Conservation (phyloP, 1,284 basidiomycete species). For the Hymenochaete sp. region DNA sequence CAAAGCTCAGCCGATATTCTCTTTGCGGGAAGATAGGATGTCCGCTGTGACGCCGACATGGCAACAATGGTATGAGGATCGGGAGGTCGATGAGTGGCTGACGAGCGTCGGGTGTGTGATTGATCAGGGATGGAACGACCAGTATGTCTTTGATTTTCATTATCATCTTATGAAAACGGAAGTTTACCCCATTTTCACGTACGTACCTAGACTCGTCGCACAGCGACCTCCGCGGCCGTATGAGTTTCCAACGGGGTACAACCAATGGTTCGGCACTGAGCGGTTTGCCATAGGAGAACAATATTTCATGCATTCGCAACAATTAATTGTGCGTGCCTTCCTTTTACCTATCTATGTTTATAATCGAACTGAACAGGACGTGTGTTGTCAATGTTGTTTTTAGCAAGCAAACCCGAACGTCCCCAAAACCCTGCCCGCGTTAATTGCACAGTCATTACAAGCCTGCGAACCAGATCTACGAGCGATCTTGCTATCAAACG, state of each 20-base stretch:
- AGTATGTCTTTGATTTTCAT: conserved; percentile 37
- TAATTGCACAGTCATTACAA: conserved; percentile 75
- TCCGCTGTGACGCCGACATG: conserved; percentile 70
- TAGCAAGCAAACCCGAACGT: conserved; percentile 52
- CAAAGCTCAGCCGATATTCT: conserved; percentile 47
- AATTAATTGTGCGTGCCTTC: conserved; percentile 54
- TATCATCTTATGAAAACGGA: background rate
- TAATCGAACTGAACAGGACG: no score
- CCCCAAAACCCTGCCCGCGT: conserved; percentile 66
- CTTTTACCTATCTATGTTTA: background rate
- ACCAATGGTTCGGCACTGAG: conserved; percentile 76
- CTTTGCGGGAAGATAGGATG: conserved; percentile 69
- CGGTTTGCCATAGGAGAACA: conserved; percentile 84
- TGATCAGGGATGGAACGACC: conserved; percentile 83
- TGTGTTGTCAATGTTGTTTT: background rate
- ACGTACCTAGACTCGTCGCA: conserved; percentile 37
- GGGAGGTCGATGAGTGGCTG: conserved; percentile 90
- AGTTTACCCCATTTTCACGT: conserved; percentile 8
- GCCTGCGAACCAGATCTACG: conserved; percentile 90
- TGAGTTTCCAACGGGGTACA: conserved; percentile 96
- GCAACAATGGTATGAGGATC: conserved; percentile 73
- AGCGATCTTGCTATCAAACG: conserved; percentile 82
- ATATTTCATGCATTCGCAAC: conserved; percentile 76
- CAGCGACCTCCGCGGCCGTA: conserved; percentile 58
- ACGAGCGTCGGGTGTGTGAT: conserved; percentile 82